Base-by-base conservation (phyloP, 2,329 filamentous ascomycete species). In the Hypoxylon sp. region DNA sequence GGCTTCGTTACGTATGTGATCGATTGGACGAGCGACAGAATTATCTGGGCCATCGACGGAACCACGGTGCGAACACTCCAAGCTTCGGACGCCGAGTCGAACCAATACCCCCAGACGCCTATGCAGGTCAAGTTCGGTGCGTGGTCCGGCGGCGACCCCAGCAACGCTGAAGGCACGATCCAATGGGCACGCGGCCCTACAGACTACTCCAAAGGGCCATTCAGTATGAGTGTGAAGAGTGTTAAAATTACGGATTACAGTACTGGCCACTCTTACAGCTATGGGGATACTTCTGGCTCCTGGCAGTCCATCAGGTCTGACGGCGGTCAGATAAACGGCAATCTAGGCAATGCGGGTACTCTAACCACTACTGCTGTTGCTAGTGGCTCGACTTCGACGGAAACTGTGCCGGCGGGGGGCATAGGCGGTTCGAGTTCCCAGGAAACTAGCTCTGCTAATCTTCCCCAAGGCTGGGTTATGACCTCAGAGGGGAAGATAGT, bases 71-170 rank as follows among this genome's bases (percentile, higher is more conserved):
- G 96, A 66, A 92, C 92, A 10, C 86, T 98, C 65, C 90, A 86
- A 51, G 88, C 89, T 44, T 85, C 82, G 55, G 90, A 92, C 58
- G 92, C 95, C 66, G 88, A 91, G 68, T 78, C 84, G 61, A 85
- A 85, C 70, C 92, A 97, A 81, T 99, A 97, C 78, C 96, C 96
- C 6, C 96, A 99, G 82, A 94, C 94, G 0, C 96, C 96, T 3
- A 97, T 97, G 94, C 92, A 94, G 81, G 83, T 98, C 82, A 97
- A 95, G 81, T 90, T 98, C 75, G 96, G 96, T 68, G 85, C 92
- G 63, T 99, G 96, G 96, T 90, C 93, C 59, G 96, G 94, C 76
- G 96, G 96, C 74, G 96, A 98, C 80, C 82, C 93, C 0, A 85
- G 85, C 74, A 98, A 98, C 80, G 77, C 90, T 0, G 79, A 86